Evolutionary conservation across 2,329 filamentous ascomycete species (phyloP).

Genomic region (Colletotrichum truncatum): DNA sequence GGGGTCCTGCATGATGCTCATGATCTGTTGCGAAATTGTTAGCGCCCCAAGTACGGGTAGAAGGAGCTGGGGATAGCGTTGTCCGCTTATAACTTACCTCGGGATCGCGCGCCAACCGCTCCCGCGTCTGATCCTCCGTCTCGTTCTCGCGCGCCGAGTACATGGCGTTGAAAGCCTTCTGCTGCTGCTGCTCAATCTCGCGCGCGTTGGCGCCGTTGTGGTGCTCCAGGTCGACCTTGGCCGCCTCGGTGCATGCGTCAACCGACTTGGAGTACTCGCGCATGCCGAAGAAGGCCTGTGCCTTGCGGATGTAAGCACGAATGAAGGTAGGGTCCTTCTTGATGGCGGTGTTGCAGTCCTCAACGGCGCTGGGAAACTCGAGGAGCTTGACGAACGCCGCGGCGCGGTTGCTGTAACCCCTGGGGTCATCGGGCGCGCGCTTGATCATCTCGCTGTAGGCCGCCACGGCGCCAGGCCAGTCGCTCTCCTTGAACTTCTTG

Average conservation of each 20-base stretch:
- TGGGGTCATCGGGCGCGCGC: constrained; percentile 89
- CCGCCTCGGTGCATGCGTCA: constrained; percentile 86
- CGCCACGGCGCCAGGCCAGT: constrained; percentile 94
- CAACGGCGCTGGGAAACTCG: constrained; percentile 90
- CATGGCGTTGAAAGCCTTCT: constrained; percentile 92
- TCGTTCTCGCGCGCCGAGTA: constrained; percentile 92
- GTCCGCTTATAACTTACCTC: constrained; percentile 69
- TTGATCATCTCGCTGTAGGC: constrained; percentile 98
- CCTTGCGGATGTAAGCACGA: constrained; percentile 95
- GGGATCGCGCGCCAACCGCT: constrained; percentile 88
- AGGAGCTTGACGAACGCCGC: constrained; percentile 97
- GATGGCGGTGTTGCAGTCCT: constrained; percentile 92
- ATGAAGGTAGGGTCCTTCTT: constrained; percentile 93
- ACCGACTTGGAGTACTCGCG: constrained; percentile 96
- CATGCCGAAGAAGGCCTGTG: constrained; percentile 96
- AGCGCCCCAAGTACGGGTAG: background rate
- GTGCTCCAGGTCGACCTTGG: constrained; percentile 75
- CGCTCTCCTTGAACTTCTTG: constrained; percentile 94
- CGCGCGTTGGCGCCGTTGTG: constrained; percentile 80
- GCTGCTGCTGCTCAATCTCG: constrained; percentile 93
- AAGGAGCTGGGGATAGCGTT: background rate
- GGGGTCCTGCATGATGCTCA: constrained; percentile 91
- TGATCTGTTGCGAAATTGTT: constrained; percentile 64
- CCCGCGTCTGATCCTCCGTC: constrained; percentile 94
- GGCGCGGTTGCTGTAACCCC: constrained; percentile 96